Evolutionary conservation across 2,329 filamentous ascomycete species (phyloP), one percentile per base, ranked within the genome.

Genomic region (Alternaria ventricosa): DNA sequence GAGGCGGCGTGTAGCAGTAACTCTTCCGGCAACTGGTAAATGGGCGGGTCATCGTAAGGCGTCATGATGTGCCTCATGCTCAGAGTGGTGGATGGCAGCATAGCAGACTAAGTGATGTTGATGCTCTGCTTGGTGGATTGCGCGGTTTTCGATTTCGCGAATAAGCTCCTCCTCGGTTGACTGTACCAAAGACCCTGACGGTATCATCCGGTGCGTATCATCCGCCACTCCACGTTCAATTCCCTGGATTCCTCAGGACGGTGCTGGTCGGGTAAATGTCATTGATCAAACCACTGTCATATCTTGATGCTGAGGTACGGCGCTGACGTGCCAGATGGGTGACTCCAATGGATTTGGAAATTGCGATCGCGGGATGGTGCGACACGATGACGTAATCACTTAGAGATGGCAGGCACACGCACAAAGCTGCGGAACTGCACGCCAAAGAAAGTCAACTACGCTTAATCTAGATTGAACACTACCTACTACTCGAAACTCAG

Each of bases 1-100:
- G 43, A 50, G 7, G 67, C 64, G 30, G 70, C 64, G 1, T 71
- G 67, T 9, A 73, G 49, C 12, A 75, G 44, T 13, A 75, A 57
- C 55, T 75, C 72, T 6, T 71, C 64, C 12, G 72, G 72, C 12
- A 73, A 65, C 23, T 50, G 27, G 11, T 69, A 53, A 23, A 70
- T 60, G 23, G 50, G 55, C 36, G 22, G 62, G 27, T 55, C 36
- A 22, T 18, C 7, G 22, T 22, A 4, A 54, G 41, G 20, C 28
- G 53, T 28, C 57, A 64, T 57, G 6, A 5, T 54, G 33, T 33
- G 11, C 30, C 20, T 13, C 23, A 20, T 41, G 3, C 51, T 43
- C 9, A 30, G 10, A 33, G 18, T 13, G 7, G 0, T 51, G 27
- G n/a, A 1, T 5, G 27, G 7, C 9, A 33, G 18, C 12, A 51